Evolutionary conservation across 495 filamentous ascomycete genomes (phyloP), one percentile per base, ranked within the genome.

Genomic region (Penicillium salamii): DNA sequence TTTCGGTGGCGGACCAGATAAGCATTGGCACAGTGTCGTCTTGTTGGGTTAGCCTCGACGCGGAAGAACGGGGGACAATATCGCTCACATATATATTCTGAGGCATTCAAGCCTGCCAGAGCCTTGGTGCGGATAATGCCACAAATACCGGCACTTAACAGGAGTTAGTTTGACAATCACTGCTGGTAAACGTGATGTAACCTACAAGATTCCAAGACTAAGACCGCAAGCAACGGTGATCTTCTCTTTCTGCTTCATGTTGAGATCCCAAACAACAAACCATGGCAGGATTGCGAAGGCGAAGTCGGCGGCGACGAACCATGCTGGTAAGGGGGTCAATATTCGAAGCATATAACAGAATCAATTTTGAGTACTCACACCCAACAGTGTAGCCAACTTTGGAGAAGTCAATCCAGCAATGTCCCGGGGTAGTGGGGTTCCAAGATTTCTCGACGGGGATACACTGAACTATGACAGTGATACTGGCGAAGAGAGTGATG

Each of bases 231-330:
- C 57, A 29, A 66, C 54, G 11, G 57, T 61, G 41, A 66, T 53
- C 46, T 61, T 65, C 26, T 66, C 62, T 35, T 61, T 66, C 11
- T 54, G 47, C 21, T 63, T 66, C 59, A 66, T 66, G 28, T 63
- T 66, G 42, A 63, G 49, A 38, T 66, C 54, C 62, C 62, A 66
- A 19, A 64, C 45, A 15, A 63, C 53, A 19, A 66, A 63, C 62
- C 62, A 66, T 1, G 59, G 62, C 2, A 66, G 59, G 24, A 60
- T 60, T 1, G 62, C 62, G 40, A 66, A 61, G 19, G 53, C 50
- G 29, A 66, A 59, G 39, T 66, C 62, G 17, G 53, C 53, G 12
- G 48, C 59, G 12, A 61, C 57, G 24, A 61, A 63, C 57, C 59
- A 61, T 9, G 62, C 59, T 62, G 13, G 7, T 23, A 33, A 42